Evolutionary conservation across 1,284 basidiomycete species (phyloP), one percentile per base, ranked within the genome.

Genomic region (Cutaneotrichosporon sp.): DNA sequence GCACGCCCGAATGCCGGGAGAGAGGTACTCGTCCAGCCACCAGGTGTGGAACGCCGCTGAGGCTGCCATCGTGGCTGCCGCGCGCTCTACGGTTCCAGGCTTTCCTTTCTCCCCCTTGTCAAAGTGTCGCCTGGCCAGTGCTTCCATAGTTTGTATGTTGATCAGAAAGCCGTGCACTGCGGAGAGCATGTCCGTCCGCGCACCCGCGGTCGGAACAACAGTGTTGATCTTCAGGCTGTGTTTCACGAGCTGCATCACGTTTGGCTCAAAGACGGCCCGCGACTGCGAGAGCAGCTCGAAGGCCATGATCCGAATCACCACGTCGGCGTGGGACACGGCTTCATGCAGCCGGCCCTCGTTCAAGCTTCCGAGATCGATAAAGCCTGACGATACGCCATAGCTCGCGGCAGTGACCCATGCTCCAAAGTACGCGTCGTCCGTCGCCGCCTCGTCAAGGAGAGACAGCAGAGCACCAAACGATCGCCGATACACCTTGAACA

Each of bases 351-450:
- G 52, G 16, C 49, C 35, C 9, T 8, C 25, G 3, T 64, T 61
- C 4, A 74, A 49, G 4, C 61, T 59, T 2, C 37, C 35, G 10
- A 72, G 54, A 3, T 44, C 46, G 4, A 67, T 24, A 0, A 57
- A 45, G 2, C 62, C 63, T 3, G 49, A 48, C 20, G 62, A 58
- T 5, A 74, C 62, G 6, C 69, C 67, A 10, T 66, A 46, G 2
- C 69, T 62, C 2, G 71, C 70, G 1, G 68, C 58, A 2, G 65
- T 54, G 16, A 70, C 59, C 71, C 71, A 74, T 0, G 65, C 54
- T 2, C 64, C 48, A 37, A 68, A 64, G 12, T 54, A 43, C 4
- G 55, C 20, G 20, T 46, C 53, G 5, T 46, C 42, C 17, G n/a
- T 16, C 8, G 33, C n/a, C 3, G 35, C 32, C 5, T 26, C 25